Conservation (phyloP, 106 monocot genomes). For the Phalaenopsis aphrodite region DNA sequence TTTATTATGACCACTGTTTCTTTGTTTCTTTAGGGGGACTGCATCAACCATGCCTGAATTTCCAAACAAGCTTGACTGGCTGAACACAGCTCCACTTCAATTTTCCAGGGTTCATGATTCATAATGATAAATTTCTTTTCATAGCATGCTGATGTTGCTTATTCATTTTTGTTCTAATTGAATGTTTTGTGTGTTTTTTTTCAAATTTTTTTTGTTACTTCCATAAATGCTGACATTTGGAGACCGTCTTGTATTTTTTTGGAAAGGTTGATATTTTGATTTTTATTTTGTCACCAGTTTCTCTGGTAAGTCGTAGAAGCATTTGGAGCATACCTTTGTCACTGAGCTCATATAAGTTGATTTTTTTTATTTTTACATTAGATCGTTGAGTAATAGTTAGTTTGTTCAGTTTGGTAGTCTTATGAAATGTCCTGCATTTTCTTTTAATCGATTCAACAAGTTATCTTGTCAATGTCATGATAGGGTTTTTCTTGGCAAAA, state of each 20-base stretch:
- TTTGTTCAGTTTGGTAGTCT: background rate
- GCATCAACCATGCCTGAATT: slow-evolving; percentile 73
- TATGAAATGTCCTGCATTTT: too few species aligned
- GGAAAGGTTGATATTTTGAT: background rate
- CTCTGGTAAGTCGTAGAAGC: background rate
- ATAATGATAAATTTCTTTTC: background rate
- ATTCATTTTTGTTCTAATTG: background rate
- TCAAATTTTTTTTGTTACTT: background rate
- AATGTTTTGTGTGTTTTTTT: background rate
- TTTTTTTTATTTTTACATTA: background rate
- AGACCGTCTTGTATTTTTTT: background rate
- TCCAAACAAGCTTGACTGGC: slow-evolving; percentile 88
- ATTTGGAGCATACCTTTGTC: background rate
- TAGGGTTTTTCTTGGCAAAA: too few species aligned
- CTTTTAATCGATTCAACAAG: too few species aligned
- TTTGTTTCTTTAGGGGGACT: slow-evolving; percentile 39
- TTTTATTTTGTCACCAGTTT: background rate
- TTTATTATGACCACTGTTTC: slow-evolving; percentile 3
- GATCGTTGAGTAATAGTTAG: background rate
- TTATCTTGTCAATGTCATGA: too few species aligned
- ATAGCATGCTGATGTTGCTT: background rate
- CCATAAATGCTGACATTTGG: background rate
- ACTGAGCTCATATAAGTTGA: background rate
- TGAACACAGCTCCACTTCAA: slow-evolving; percentile 88
- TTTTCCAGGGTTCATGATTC: slow-evolving; percentile 59